A percentile compares a stretch with the other conserved stretches of the same genome.
These are phyloP conservation scores for Thinopyrum elongatum DNA, from an alignment of 176 grass and related monocot species.

Conservation along the genomic window DNA sequence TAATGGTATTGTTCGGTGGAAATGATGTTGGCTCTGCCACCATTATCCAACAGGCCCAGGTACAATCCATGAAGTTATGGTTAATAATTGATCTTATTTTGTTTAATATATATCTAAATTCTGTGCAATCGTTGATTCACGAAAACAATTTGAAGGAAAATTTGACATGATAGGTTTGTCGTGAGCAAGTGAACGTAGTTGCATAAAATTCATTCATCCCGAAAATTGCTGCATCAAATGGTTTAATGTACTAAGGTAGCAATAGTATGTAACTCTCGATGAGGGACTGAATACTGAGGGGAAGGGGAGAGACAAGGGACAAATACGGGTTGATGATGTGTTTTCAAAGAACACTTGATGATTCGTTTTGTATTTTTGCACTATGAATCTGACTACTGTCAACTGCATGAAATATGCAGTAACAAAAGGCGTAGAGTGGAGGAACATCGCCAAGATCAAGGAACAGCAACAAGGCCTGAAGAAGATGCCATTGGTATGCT, in stretches of 20 bases:
- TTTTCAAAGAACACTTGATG: conserved; percentile 16
- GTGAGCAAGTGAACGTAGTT: neutral
- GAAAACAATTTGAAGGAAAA: neutral
- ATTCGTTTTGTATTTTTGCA: conserved; percentile 22
- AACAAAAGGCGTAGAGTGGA: conserved; percentile 50
- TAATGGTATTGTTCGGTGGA: neutral
- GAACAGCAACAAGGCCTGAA: conserved; percentile 8
- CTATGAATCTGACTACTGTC: conserved; percentile 9
- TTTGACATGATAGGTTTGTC: neutral
- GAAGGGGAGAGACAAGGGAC: neutral
- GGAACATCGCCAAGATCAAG: conserved; percentile 22
- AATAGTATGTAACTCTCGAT: neutral
- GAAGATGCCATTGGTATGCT: conserved; percentile 37
- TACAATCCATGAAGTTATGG: neutral
- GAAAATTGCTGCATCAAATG: neutral
- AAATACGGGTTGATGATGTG: neutral
- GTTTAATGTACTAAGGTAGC: neutral
- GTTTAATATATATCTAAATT: neutral
- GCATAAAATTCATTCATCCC: neutral
- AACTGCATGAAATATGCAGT: conserved; percentile 44
- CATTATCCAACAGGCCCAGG: neutral
- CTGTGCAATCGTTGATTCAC: neutral
- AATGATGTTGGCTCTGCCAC: neutral
- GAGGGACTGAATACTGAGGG: neutral
- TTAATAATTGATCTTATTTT: neutral